A percentile compares a stretch with the other conserved stretches of the same genome.
Evolutionary conservation across 1,139 yeast genomes (phyloP).

Genomic region (Zygoascus sp.): DNA sequence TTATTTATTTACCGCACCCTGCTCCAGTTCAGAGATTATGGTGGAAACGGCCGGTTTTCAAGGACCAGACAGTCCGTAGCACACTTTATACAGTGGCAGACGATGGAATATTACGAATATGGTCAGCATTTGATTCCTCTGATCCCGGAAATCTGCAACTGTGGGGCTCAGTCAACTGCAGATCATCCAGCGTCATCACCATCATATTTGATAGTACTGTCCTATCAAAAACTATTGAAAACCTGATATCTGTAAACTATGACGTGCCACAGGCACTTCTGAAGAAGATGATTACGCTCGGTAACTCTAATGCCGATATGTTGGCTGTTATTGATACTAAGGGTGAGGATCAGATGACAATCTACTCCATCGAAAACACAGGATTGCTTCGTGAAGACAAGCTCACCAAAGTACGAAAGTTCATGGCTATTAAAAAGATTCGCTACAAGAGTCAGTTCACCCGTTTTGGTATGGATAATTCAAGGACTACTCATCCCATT

Average conservation of each 20-base stretch:
- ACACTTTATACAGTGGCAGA: constrained; percentile 58
- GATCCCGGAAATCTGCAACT: constrained; percentile 47
- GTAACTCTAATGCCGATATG: constrained; percentile 4
- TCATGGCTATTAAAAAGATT: background rate
- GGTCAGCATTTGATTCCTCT: constrained; percentile 60
- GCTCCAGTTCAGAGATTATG: constrained; percentile 46
- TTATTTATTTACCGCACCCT: constrained; percentile 64
- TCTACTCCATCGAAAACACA: constrained; percentile 15
- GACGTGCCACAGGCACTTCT: background rate
- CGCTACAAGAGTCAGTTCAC: background rate
- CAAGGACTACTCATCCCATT: background rate
- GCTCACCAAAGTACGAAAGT: constrained; percentile 6
- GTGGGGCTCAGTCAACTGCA: constrained; percentile 51
- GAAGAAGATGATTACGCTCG: background rate
- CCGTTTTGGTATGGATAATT: background rate
- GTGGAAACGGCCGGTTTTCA: constrained; percentile 30
- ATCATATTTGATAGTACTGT: constrained; percentile 57
- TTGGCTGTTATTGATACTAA: background rate
- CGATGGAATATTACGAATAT: constrained; percentile 56
- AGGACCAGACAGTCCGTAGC: constrained; percentile 32
- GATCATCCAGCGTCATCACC: constrained; percentile 18
- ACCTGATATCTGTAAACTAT: constrained; percentile 20
- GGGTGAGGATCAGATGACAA: constrained; percentile 3
- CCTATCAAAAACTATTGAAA: constrained; percentile 40
- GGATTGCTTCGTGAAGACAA: constrained; percentile 13